Evolutionary conservation across 2,329 filamentous ascomycete species (phyloP).

Genomic region (Ophiostoma triangulosporum): DNA sequence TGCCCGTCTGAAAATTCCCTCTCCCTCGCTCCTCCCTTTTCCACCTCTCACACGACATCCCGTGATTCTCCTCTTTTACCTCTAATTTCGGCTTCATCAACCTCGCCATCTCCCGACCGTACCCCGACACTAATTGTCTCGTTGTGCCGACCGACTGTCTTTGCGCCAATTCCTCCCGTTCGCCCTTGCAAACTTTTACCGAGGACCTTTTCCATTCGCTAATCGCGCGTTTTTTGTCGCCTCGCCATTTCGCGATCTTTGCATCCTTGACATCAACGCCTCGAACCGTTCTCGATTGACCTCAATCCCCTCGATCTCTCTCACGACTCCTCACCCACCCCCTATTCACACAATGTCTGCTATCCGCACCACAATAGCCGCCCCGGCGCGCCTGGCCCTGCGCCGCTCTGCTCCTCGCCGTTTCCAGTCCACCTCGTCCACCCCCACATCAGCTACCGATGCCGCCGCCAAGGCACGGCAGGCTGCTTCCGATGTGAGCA

Average conservation of each 20-base stretch:
- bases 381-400: conserved; percentile 15
- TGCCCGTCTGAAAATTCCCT: conserved; percentile 1
- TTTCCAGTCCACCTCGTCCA: conserved; percentile 42
- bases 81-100: background rate
- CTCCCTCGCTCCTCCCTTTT: background rate
- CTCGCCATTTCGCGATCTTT: background rate
- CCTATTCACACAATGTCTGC: conserved; percentile 8
- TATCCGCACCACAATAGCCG: conserved; percentile 26
- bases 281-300: background rate
- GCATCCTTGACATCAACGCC: background rate
- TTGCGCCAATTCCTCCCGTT: background rate
- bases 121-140: background rate
- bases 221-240: conserved; percentile 8
- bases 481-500: conserved; percentile 28
- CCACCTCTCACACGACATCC: background rate
- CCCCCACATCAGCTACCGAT: conserved; percentile 33
- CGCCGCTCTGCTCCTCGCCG: conserved; percentile 33
- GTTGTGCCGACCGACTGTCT: background rate
- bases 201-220: background rate
- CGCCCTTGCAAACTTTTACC: background rate
- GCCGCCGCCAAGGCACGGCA: conserved; percentile 28
- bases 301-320: background rate
- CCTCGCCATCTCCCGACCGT: background rate
- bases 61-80: conserved; percentile 2
- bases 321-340: background rate